These are phyloP conservation scores for Cryoendolithus antarcticus DNA, from an alignment of 2,329 filamentous ascomycete species.

Conservation along the genomic window DNA sequence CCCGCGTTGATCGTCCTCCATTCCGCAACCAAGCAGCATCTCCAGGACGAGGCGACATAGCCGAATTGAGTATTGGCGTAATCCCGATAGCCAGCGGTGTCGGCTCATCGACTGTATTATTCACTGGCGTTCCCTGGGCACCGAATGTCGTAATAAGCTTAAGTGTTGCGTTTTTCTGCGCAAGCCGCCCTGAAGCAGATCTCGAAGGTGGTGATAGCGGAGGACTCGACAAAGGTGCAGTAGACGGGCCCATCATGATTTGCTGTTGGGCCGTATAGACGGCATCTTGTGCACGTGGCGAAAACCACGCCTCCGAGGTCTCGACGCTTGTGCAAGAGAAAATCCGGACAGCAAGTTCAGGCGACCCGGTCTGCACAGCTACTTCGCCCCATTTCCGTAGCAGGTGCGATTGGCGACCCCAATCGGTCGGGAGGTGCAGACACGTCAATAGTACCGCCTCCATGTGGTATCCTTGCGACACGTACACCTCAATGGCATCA, in stretches of 20 bases:
- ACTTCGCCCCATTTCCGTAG: conserved; percentile 92
- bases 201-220: conserved; percentile 59
- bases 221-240: conserved; percentile 52
- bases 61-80: conserved; percentile 67
- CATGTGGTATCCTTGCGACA: conserved; percentile 82
- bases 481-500: conserved; percentile 91
- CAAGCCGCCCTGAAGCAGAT: conserved; percentile 36
- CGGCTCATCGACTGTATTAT: conserved; percentile 47
- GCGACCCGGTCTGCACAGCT: conserved; percentile 74
- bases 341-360: conserved; percentile 81
- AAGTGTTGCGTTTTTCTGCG: conserved; percentile 69
- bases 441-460: conserved; percentile 85
- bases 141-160: conserved; percentile 89
- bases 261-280: conserved; percentile 44
- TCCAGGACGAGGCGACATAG: too few species aligned
- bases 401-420: conserved; percentile 79
- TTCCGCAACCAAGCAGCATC: too few species aligned
- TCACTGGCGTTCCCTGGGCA: conserved; percentile 45
- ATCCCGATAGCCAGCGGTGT: conserved; percentile 42
- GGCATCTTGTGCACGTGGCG: conserved; percentile 60
- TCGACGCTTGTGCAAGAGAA: conserved; percentile 86
- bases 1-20: conserved; percentile 21
- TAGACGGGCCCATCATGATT: conserved; percentile 20
- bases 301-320: conserved; percentile 75
- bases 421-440: conserved; percentile 69